Conservation (phyloP, 2,329 filamentous ascomycete genomes). For the Xylariaceae sp. region DNA sequence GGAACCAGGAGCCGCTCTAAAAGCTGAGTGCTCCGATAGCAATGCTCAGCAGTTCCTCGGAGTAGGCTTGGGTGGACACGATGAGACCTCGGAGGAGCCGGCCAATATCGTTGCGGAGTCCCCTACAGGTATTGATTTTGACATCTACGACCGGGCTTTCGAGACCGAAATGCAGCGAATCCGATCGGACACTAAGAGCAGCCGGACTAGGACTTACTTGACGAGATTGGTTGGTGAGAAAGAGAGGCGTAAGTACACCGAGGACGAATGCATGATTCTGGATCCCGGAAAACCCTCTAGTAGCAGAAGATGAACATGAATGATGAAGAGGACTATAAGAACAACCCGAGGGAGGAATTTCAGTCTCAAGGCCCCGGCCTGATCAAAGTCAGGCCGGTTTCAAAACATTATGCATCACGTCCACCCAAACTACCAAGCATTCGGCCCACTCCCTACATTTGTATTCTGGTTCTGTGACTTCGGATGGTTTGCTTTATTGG, state of each 20-base stretch:
- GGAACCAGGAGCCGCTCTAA: conserved; percentile 39
- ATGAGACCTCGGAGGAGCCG: conserved; percentile 32
- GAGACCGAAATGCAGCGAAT: conserved; percentile 66
- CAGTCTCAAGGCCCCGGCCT: no score
- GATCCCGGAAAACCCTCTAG: conserved; percentile 30
- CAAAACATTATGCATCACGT: no score
- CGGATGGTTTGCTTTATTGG: background rate
- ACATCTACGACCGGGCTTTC: conserved; percentile 86
- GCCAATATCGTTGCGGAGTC: conserved; percentile 67
- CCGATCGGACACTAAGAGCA: conserved; percentile 33
- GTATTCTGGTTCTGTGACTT: background rate
- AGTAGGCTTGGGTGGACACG: conserved; percentile 62
- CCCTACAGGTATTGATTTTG: conserved; percentile 75
- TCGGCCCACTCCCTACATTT: no score
- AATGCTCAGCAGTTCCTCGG: conserved; percentile 59
- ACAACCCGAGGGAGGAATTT: background rate
- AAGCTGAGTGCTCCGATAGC: conserved; percentile 59
- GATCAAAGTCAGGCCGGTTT: no score
- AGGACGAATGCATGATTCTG: conserved; percentile 36
- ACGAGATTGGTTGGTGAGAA: conserved; percentile 45
- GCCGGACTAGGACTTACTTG: conserved; percentile 42
- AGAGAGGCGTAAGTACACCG: conserved; percentile 36
- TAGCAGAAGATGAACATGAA: background rate
- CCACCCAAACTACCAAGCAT: no score
- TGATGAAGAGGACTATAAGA: background rate